Percentiles rank a stretch among this genome's conserved stretches.
Conservation (phyloP, 2,329 filamentous ascomycete genomes). For the Cercospora janseana region DNA sequence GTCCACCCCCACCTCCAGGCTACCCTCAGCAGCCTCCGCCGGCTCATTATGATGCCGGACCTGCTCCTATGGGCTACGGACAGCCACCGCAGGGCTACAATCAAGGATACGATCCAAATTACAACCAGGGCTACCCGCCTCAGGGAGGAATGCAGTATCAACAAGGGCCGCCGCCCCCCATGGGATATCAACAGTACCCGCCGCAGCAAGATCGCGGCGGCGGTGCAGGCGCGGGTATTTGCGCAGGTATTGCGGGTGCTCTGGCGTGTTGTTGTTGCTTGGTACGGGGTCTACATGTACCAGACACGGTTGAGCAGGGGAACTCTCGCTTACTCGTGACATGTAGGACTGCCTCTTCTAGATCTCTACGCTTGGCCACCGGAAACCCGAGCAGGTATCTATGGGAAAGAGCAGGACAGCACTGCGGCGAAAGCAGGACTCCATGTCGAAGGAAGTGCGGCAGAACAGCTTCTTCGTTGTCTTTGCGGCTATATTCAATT, state of each 20-base stretch:
- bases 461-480: background rate
- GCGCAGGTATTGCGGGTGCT: constrained; percentile 31
- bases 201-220: constrained; percentile 33
- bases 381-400: background rate
- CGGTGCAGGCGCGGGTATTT: constrained; percentile 40
- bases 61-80: constrained; percentile 14
- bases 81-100: constrained; percentile 19
- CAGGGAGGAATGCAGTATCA: constrained; percentile 35
- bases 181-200: constrained; percentile 37
- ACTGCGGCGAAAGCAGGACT: background rate
- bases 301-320: background rate
- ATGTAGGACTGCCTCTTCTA: background rate
- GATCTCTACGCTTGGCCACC: background rate
- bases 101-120: constrained; percentile 2
- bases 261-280: constrained; percentile 51
- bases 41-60: constrained; percentile 26
- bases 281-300: constrained; percentile 24
- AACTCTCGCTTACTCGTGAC: background rate
- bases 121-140: constrained; percentile 26
- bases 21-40: constrained; percentile 29
- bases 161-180: constrained; percentile 36
- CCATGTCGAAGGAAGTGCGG: background rate
- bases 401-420: background rate
- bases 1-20: constrained; percentile 28
- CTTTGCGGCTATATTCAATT: background rate